These are phyloP conservation scores for Nothophoma quercina DNA, from an alignment of 2,329 filamentous ascomycete genomes.

Conservation along the genomic window DNA sequence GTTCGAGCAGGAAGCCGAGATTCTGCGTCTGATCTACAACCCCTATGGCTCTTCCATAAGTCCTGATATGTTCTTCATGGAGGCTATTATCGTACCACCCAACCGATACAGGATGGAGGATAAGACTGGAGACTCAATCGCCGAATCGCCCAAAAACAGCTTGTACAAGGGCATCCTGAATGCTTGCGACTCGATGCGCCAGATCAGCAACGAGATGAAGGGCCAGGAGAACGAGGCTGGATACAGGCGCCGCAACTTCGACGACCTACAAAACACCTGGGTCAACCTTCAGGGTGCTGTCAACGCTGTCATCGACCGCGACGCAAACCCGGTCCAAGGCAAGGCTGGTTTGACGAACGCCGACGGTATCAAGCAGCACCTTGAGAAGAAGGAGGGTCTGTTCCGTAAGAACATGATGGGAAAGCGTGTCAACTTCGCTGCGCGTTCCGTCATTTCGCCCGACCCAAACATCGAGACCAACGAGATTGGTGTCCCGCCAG, in stretches of 20 bases:
- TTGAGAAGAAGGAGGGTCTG: constrained; percentile 98
- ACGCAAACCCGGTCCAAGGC: constrained; percentile 83
- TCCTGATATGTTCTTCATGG: constrained; percentile 94
- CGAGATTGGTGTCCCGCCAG: constrained; percentile 97
- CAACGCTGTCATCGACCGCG: constrained; percentile 90
- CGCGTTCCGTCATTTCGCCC: constrained; percentile 95
- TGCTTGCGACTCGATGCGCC: constrained; percentile 74
- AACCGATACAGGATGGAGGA: constrained; percentile 92
- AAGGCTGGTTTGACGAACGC: constrained; percentile 79
- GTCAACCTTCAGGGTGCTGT: constrained; percentile 86
- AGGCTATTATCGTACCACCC: constrained; percentile 85
- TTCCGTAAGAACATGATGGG: constrained; percentile 99
- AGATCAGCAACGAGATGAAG: constrained; percentile 75
- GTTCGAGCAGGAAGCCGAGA: constrained; percentile 86
- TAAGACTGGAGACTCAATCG: constrained; percentile 79
- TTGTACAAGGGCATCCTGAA: constrained; percentile 86
- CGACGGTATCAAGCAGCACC: constrained; percentile 95
- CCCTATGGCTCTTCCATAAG: constrained; percentile 71
- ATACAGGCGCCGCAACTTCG: constrained; percentile 67
- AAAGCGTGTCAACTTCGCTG: constrained; percentile 98
- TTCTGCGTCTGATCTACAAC: constrained; percentile 85
- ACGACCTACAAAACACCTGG: constrained; percentile 81
- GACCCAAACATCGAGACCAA: constrained; percentile 99
- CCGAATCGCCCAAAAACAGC: constrained; percentile 87
- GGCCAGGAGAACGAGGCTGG: constrained; percentile 51